Evolutionary conservation across 1,284 basidiomycete genomes (phyloP).

Genomic region (Melampsora abietis-canadensis): DNA sequence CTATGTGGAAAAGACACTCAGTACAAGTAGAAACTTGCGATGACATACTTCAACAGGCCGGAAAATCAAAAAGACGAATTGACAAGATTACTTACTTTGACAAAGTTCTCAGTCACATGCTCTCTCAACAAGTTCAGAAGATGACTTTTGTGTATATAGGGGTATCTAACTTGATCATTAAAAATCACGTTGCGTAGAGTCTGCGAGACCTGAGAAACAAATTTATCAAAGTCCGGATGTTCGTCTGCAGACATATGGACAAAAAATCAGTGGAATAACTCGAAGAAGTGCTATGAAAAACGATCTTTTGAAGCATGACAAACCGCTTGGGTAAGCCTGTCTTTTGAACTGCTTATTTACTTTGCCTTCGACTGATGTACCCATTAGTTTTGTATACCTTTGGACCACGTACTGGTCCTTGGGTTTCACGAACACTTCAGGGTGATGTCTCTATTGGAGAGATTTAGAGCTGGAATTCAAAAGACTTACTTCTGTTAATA

Average conservation of each 20-base stretch:
- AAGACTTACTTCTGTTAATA: constrained; percentile 68
- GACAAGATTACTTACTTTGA: constrained; percentile 63
- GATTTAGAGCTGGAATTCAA: constrained; percentile 7
- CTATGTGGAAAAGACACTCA: constrained; percentile 54
- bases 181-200: constrained; percentile 74
- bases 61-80: neutral
- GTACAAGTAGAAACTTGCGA: neutral
- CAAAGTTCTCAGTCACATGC: constrained; percentile 85
- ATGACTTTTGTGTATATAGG: constrained; percentile 59
- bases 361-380: constrained; percentile 56
- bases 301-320: constrained; percentile 11
- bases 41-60: neutral
- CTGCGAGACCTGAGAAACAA: constrained; percentile 66
- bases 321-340: constrained; percentile 68
- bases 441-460: neutral
- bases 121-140: constrained; percentile 74
- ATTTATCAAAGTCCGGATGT: constrained; percentile 67
- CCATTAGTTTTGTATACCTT: constrained; percentile 63
- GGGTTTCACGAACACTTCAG: neutral
- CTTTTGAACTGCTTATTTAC: constrained; percentile 62
- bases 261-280: neutral
- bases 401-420: constrained; percentile 59
- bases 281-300: constrained; percentile 12
- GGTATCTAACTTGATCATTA: constrained; percentile 73
- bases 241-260: constrained; percentile 59